Conservation (phyloP, 345 rosid genomes). For the Mercurialis annua region DNA sequence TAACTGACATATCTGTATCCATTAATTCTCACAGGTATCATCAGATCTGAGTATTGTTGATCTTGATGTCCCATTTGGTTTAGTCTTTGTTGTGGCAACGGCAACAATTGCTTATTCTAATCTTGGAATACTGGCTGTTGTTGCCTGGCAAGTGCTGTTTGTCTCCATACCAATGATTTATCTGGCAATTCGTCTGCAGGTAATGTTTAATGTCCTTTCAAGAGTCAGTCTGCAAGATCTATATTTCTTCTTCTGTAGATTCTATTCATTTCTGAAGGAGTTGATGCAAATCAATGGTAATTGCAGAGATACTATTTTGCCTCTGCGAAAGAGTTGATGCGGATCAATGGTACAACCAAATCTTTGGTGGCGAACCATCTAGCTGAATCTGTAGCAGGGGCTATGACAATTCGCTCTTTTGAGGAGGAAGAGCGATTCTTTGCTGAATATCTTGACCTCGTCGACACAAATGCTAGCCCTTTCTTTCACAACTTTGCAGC, state of each 20-base stretch:
- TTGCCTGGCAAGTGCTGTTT: slow-evolving; percentile 90
- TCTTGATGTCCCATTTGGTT: slow-evolving; percentile 72
- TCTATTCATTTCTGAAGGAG: background rate
- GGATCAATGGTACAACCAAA: slow-evolving; percentile 87
- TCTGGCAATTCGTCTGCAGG: slow-evolving; percentile 77
- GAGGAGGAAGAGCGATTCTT: slow-evolving; percentile 86
- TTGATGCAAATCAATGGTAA: background rate
- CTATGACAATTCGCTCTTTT: slow-evolving; percentile 81
- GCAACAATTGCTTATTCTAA: slow-evolving; percentile 54
- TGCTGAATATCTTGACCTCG: slow-evolving; percentile 59
- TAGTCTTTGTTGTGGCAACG: slow-evolving; percentile 61
- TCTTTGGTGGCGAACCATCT: slow-evolving; percentile 89
- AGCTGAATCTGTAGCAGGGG: slow-evolving; percentile 91
- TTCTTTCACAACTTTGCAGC: slow-evolving; percentile 88
- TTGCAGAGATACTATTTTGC: slow-evolving; percentile 75
- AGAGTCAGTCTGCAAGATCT: too few relatives aligned
- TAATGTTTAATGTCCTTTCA: too few relatives aligned
- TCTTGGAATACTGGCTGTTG: slow-evolving; percentile 75
- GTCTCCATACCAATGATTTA: slow-evolving; percentile 67
- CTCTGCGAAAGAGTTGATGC: slow-evolving; percentile 84
- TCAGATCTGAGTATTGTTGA: slow-evolving; percentile 88
- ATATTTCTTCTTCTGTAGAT: background rate
- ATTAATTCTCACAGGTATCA: slow-evolving; percentile 50
- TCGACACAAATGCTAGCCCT: slow-evolving; percentile 83
- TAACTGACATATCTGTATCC: background rate